phyloP scores from a whole-genome alignment of 768 basidiomycete genomes.

The Guyanaporus albipodus region DNA sequence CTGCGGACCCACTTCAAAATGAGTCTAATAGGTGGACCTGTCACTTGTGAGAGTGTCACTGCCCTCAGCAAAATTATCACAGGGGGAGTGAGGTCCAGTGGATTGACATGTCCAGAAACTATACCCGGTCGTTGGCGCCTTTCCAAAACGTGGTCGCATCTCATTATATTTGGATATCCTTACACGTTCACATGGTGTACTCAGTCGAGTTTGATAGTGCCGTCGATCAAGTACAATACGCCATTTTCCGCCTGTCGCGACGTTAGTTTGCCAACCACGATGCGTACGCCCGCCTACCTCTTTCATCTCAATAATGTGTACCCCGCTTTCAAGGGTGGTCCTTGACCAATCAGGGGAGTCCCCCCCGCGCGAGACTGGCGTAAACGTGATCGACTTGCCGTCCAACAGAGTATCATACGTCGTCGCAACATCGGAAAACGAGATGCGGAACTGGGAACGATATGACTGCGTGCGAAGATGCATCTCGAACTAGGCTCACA shows the following conservation, averaged over 20 bases:
- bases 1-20: no score
- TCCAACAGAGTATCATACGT: conserved; percentile 57
- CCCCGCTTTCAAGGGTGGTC: conserved; percentile 52
- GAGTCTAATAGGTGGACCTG: no score
- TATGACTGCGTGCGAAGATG: background rate
- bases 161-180: background rate
- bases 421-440: conserved; percentile 34
- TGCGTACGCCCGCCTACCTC: conserved; percentile 42
- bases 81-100: no score
- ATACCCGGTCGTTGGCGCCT: no score
- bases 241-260: conserved; percentile 39
- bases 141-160: no score
- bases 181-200: background rate
- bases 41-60: no score
- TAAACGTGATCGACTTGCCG: conserved; percentile 56
- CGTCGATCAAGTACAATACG: conserved; percentile 42
- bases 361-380: conserved; percentile 30
- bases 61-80: no score
- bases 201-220: conserved; percentile 29
- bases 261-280: conserved; percentile 1
- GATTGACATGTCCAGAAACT: no score
- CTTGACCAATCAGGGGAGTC: conserved; percentile 52
- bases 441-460: conserved; percentile 40
- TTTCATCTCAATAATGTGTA: conserved; percentile 55
- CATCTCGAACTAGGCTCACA: conserved; percentile 37